A percentile compares a stretch with the other conserved stretches of the same genome.
phyloP scores from a whole-genome alignment of 805 yeast species.

The Suhomyces sp. region DNA sequence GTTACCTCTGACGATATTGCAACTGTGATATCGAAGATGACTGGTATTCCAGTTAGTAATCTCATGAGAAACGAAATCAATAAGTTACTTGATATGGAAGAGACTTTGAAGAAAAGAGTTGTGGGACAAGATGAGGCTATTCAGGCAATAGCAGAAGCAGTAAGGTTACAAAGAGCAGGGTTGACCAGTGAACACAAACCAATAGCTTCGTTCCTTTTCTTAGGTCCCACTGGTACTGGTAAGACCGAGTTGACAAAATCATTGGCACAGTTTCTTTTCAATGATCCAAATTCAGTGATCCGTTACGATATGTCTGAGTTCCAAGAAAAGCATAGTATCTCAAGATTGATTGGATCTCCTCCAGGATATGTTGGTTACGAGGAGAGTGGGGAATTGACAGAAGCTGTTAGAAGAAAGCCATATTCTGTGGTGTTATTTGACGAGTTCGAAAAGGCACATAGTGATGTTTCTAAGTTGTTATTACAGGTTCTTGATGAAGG shows the following conservation, averaged over 20 bases:
- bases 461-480: constrained; percentile 86
- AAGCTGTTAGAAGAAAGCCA: constrained; percentile 93
- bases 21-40: constrained; percentile 85
- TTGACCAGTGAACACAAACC: constrained; percentile 92
- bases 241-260: constrained; percentile 94
- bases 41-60: constrained; percentile 91
- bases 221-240: constrained; percentile 99
- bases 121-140: constrained; percentile 97
- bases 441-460: constrained; percentile 96
- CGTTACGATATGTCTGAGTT: constrained; percentile 98
- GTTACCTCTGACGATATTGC: constrained; percentile 95
- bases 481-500: constrained; percentile 96
- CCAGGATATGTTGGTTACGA: constrained; percentile 98
- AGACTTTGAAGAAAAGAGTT: constrained; percentile 70
- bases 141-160: constrained; percentile 86
- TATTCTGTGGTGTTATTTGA: constrained; percentile 91
- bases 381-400: constrained; percentile 94
- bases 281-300: constrained; percentile 80
- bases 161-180: constrained; percentile 94
- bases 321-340: constrained; percentile 89
- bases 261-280: constrained; percentile 87
- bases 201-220: constrained; percentile 92
- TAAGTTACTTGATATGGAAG: constrained; percentile 84
- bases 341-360: constrained; percentile 94
- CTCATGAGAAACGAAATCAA: constrained; percentile 94